Base-by-base conservation (phyloP, 257 asterid species). In the Solanum tarijense region DNA sequence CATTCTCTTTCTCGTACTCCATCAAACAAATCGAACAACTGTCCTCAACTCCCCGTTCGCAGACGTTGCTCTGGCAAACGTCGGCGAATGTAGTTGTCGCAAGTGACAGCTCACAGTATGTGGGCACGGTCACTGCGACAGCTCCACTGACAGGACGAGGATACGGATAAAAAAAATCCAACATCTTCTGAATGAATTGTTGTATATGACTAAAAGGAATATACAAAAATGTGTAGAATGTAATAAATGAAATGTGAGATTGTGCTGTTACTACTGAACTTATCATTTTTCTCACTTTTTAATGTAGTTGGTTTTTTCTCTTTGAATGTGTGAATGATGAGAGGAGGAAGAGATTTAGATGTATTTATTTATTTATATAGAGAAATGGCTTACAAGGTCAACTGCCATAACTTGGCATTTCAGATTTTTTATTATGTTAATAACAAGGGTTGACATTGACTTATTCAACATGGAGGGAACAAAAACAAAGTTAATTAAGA, bases 1-100 rank as follows among this genome's bases (percentile, higher is more conserved):
- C 58, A 88, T 93, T 94, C 38, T 90, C 92, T 25, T 87, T 52
- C 88, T 87, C 91, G 71, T 91, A 94, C 87, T 93, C 95, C 89
- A 89, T 89, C 87, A 95, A 88, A 46, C 98, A 95, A 48, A 95
- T 90, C 5, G 96, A 91, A 65, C 97, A 95, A 87, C 35, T 52
- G 1, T 89, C 93, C 27, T 91, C 90, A 1, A 27, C 89, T 65
- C 32, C 73, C 16, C 84, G 13, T 72, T 74, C 36, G 35, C 5
- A 29, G 6, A 13, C 12, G 8, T 5, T 8, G 41, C 86, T 5
- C 71, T 46, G 14, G 23, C 38, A 41, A 52, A 89, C 23, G 10
- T 84, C 89, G 21, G 62, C 83, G 6, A 84, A 90, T 20, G 60
- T 75, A 1, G 13, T 69, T 2, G 86, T 55, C 3, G 90, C 85